Evolutionary conservation across 2,329 filamentous ascomycete species (phyloP), one percentile per base, ranked within the genome.

Genomic region (Talaromyces sp.): DNA sequence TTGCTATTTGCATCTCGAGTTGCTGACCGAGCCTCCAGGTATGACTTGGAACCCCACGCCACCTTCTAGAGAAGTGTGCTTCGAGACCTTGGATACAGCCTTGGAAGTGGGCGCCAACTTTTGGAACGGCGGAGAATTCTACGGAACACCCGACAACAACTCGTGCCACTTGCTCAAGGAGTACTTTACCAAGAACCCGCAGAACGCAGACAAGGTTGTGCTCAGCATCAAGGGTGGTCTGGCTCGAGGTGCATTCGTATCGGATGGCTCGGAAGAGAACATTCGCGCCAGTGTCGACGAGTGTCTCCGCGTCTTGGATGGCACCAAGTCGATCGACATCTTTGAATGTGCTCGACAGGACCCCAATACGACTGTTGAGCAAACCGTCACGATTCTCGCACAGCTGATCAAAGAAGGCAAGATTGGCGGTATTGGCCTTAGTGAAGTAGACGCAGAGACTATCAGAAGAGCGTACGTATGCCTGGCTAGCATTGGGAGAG

Each of bases 121-220:
- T 67, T 89, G 86, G 85, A 88, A 87, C 66, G 85, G 78, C 41
- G 86, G 80, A 63, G 85, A 88, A 68, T 82, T 89, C 68, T 90
- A 90, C 73, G 87, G 87, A 43, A 80, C 71, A 0, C 70, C 81
- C 1, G 77, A 83, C 21, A 79, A 79, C 67, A 87, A 88, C 74
- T 84, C 81, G 1, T 72, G 87, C 67, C 81, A 82, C 32, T 73
- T 89, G 10, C 73, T 89, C 31, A 80, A 84, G 62, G 77, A 79
- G 27, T 89, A 89, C 74, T 88, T 89, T 68, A 78, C 78, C 32
- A 80, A 81, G 62, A 83, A 89, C 68, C 86, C 87, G 1, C 83
- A 86, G 63, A 84, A 89, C 64, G 85, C 86, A 8, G 76, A 81
- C 55, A 84, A 85, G 68, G 78, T 89, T 10, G 78, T 87, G 11